These are phyloP conservation scores for Phialophora macrospora DNA, from an alignment of 2,329 filamentous ascomycete genomes.

Conservation along the genomic window DNA sequence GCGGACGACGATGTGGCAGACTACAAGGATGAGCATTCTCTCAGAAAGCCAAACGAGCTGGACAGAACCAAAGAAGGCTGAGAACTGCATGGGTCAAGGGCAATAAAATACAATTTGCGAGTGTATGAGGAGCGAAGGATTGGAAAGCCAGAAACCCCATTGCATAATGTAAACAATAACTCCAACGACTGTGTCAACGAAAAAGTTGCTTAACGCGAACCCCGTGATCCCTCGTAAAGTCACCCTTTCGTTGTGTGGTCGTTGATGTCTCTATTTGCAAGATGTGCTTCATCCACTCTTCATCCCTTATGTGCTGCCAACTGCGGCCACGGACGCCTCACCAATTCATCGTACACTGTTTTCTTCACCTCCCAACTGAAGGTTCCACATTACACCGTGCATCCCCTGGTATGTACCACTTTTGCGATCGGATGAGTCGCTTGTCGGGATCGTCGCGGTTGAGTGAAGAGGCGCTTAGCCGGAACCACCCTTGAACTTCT, in stretches of 20 bases:
- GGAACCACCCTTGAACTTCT: conserved; percentile 81
- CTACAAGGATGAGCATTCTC: background rate
- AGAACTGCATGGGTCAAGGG: background rate
- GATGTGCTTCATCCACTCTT: conserved; percentile 19
- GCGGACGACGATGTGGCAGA: background rate
- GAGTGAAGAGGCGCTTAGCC: conserved; percentile 41
- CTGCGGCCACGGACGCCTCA: conserved; percentile 7
- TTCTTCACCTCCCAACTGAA: conserved; percentile 24
- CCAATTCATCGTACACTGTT: conserved; percentile 21
- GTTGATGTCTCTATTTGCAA: conserved; percentile 32
- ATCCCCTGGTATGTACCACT: background rate
- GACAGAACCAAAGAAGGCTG: background rate
- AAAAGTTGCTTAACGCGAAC: conserved; percentile 8
- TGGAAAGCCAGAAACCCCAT: conserved; percentile 29
- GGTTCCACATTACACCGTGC: conserved; percentile 18
- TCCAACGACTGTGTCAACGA: conserved; percentile 19
- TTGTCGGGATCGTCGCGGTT: conserved; percentile 21
- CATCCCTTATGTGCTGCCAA: conserved; percentile 10
- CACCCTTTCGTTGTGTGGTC: conserved; percentile 19
- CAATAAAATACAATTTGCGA: conserved; percentile 55
- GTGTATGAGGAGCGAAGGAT: conserved; percentile 22
- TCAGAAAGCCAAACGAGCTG: background rate
- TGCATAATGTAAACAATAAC: conserved; percentile 22
- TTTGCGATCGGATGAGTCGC: conserved; percentile 14
- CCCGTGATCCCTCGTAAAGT: conserved; percentile 15